Conservation (phyloP, 495 filamentous ascomycete genomes). For the Neurospora sp. region DNA sequence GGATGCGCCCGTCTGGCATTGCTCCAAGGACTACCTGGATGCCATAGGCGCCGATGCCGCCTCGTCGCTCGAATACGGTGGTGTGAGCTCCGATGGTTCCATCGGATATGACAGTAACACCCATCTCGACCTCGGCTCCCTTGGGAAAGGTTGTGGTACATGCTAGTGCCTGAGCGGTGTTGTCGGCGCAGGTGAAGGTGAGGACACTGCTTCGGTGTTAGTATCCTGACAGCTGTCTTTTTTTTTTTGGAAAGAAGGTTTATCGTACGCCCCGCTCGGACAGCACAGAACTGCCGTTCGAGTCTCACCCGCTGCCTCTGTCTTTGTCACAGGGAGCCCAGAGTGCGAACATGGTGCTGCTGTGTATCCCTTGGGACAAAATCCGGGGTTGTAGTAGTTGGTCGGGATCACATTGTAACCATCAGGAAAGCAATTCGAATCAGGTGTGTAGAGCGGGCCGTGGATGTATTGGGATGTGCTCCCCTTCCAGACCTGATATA, state of each 20-base stretch:
- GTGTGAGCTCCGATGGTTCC: conserved; percentile 6
- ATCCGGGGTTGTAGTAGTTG: conserved; percentile 24
- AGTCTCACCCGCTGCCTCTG: conserved; percentile 2
- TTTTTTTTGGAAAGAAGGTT: neutral
- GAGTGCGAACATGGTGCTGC: conserved; percentile 16
- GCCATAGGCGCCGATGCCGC: conserved; percentile 15
- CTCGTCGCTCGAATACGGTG: conserved; percentile 6
- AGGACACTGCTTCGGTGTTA: conserved; percentile 6
- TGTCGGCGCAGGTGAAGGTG: conserved; percentile 12
- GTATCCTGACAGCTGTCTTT: neutral
- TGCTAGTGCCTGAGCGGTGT: conserved; percentile 4
- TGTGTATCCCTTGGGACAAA: conserved; percentile 23
- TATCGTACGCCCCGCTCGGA: conserved; percentile 15
- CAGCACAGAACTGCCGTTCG: conserved; percentile 22
- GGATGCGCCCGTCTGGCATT: neutral
- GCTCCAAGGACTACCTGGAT: conserved; percentile 17
- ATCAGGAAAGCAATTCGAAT: conserved; percentile 17
- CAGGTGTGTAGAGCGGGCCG: conserved; percentile 16
- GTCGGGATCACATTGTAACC: conserved; percentile 18
- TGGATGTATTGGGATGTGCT: conserved; percentile 12
- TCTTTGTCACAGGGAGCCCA: neutral
- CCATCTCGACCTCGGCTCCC: conserved; percentile 5
- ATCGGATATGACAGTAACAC: conserved; percentile 10
- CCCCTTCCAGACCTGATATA: conserved; percentile 16
- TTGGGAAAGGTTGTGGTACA: conserved; percentile 15